These are phyloP conservation scores for Aspergillus niger DNA, from an alignment of 2,329 filamentous ascomycete genomes.

Conservation along the genomic window DNA sequence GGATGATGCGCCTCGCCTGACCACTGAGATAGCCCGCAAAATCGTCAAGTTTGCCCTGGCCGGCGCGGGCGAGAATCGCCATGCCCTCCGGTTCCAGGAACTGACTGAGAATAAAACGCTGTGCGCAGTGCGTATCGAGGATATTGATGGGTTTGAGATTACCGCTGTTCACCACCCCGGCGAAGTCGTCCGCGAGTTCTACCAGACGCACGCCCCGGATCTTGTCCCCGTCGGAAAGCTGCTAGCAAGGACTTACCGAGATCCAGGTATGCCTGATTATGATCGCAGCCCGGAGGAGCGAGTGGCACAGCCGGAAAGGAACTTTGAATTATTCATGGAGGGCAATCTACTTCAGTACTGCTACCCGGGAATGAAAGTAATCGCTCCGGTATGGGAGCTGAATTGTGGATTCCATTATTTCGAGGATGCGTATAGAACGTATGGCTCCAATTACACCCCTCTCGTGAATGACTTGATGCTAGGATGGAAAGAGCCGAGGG, in stretches of 20 bases:
- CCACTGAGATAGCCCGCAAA: constrained; percentile 49
- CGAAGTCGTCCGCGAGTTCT: constrained; percentile 51
- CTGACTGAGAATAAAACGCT: constrained; percentile 40
- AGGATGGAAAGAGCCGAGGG: constrained; percentile 61
- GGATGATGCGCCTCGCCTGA: constrained; percentile 42
- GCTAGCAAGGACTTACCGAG: constrained; percentile 52
- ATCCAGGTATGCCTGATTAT: constrained; percentile 43
- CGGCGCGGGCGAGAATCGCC: constrained; percentile 46
- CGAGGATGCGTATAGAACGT: constrained; percentile 57
- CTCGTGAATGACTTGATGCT: constrained; percentile 71
- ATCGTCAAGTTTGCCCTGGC: constrained; percentile 55
- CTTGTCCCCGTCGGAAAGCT: constrained; percentile 58
- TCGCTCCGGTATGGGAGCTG: constrained; percentile 58
- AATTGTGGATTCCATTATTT: constrained; percentile 66
- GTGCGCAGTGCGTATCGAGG: constrained; percentile 46
- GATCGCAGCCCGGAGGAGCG: constrained; percentile 41
- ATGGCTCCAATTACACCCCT: constrained; percentile 65
- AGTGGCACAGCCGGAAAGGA: constrained; percentile 24
- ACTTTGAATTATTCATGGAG: constrained; percentile 68
- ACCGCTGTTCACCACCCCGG: constrained; percentile 52
- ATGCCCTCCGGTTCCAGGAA: constrained; percentile 41
- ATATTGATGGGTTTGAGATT: constrained; percentile 64
- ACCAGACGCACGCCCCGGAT: constrained; percentile 44
- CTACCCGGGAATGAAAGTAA: constrained; percentile 66
- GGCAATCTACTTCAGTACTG: constrained; percentile 59